Percentiles rank a stretch among this genome's conserved stretches.
Evolutionary conservation across 768 basidiomycete genomes (phyloP).

Genomic region (Peribolospora baueri): DNA sequence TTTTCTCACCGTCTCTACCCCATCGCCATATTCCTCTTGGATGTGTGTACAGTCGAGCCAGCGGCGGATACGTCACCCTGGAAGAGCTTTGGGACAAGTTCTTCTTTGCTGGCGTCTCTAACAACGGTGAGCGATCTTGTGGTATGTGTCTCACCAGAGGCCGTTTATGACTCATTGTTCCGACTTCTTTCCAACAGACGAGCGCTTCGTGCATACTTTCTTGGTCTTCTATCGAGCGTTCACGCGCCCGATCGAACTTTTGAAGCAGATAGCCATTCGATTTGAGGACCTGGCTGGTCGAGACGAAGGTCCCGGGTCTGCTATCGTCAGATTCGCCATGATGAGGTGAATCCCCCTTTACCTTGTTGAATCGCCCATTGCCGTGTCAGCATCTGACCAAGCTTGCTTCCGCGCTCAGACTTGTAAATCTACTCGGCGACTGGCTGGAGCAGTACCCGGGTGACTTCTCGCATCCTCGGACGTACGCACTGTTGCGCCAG

Average conservation of each 20-base stretch:
- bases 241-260: constrained; percentile 11
- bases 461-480: constrained; percentile 10
- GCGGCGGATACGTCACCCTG: constrained; percentile 4
- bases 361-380: neutral
- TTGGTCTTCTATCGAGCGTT: constrained; percentile 14
- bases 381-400: neutral
- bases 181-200: constrained; percentile 5
- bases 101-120: constrained; percentile 12
- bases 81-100: constrained; percentile 16
- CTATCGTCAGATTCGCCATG: constrained; percentile 8
- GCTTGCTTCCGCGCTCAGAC: constrained; percentile 1
- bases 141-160: neutral
- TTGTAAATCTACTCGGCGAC: constrained; percentile 9
- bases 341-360: constrained; percentile 9
- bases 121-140: constrained; percentile 9
- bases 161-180: neutral
- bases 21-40: too few relatives aligned
- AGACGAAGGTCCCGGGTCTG: constrained; percentile 9
- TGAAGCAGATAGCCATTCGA: constrained; percentile 11
- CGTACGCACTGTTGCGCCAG: constrained; percentile 4
- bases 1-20: too few relatives aligned
- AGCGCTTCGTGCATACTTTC: constrained; percentile 12
- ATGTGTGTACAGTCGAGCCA: too few relatives aligned
- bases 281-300: constrained; percentile 3
- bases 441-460: constrained; percentile 14